Evolutionary conservation across 129 eudicot species (phyloP).

Genomic region (Calendula officinalis): DNA sequence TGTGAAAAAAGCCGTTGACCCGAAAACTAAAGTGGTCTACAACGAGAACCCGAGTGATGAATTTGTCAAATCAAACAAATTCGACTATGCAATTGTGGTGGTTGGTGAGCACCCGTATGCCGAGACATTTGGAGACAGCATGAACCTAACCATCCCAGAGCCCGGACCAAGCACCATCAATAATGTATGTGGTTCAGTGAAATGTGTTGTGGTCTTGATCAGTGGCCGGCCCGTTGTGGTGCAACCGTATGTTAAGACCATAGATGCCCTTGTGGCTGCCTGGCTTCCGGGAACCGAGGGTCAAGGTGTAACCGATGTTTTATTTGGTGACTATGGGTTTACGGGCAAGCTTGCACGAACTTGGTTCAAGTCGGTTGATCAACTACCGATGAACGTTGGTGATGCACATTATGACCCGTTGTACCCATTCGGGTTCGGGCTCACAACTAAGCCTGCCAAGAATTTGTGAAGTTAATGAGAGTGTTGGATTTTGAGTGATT

Average conservation of each 20-base stretch:
- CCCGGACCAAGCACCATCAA: slow-evolving; percentile 57
- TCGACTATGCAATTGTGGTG: slow-evolving; percentile 72
- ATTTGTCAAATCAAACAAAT: slow-evolving; percentile 51
- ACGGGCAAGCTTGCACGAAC: slow-evolving; percentile 68
- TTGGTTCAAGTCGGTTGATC: slow-evolving; percentile 80
- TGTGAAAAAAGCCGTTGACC: slow-evolving; percentile 55
- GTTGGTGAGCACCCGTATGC: slow-evolving; percentile 87
- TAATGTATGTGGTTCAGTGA: slow-evolving; percentile 58
- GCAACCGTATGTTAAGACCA: slow-evolving; percentile 50
- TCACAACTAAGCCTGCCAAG: slow-evolving; percentile 48
- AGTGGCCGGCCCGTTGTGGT: slow-evolving; percentile 75
- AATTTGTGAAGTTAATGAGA: slow-evolving; percentile 22
- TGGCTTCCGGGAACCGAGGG: slow-evolving; percentile 88
- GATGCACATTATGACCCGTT: slow-evolving; percentile 75
- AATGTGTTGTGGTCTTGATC: slow-evolving; percentile 69
- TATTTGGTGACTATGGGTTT: slow-evolving; percentile 74
- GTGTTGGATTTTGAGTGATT: slow-evolving; percentile 19
- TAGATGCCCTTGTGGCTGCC: slow-evolving; percentile 78
- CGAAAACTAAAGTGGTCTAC: slow-evolving; percentile 55
- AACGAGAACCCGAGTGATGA: slow-evolving; percentile 49
- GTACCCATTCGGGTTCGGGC: slow-evolving; percentile 68
- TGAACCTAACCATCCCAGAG: slow-evolving; percentile 54
- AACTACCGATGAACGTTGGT: slow-evolving; percentile 80
- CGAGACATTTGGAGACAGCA: slow-evolving; percentile 70
- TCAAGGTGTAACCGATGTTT: slow-evolving; percentile 72